Base-by-base conservation (phyloP, 208 protist species). In the Acanthamoeba culbertsoni region DNA sequence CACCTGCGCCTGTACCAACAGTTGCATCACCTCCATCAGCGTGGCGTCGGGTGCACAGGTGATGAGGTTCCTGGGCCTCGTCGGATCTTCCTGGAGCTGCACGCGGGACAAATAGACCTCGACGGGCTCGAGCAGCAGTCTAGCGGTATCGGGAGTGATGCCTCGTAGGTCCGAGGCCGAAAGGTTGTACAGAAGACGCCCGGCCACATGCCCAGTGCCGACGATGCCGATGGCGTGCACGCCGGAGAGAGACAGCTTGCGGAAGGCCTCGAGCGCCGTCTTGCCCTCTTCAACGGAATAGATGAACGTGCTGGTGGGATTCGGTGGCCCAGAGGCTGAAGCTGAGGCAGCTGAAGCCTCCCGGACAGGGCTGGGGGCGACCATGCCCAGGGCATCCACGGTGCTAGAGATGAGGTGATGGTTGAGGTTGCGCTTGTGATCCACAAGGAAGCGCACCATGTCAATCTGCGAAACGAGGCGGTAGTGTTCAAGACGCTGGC, bases 191-290 rank as follows among this genome's bases (percentile, higher is more conserved):
- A 82, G 71, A 6, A 82, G 23, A 12, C 45, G 71, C 6, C 31
- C n/a, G 7, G 26, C 71, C 1, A 31, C 3, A 43, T 12, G 10
- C 20, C 37, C 71, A 26, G 8, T n/a, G 37, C 71, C 71, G 16
- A 53, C 35, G 28, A 82, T 82, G 37, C 71, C 71, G 71, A 82
- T 82, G 71, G 71, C 71, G 71, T 82, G 71, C 16, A 82, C 71
- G 71, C 71, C 71, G 1, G 71, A 82, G 31, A 82, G 20, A 43
- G 71, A 37, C n/a, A 82, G 37, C 71, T 18, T 55, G 43, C 71
- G 71, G 42, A 82, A 53, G 37, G 71, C 71, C 71, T 82, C 71
- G 26, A 82, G 37, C 42, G 71, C 71, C n/a, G 71, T 82, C 43
- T 23, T 46, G 37, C 71, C 71, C 45, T 82, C 71, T 20, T 82